phyloP scores from a whole-genome alignment of 2,329 filamentous ascomycete genomes.

The Aspergillus bombycis region DNA sequence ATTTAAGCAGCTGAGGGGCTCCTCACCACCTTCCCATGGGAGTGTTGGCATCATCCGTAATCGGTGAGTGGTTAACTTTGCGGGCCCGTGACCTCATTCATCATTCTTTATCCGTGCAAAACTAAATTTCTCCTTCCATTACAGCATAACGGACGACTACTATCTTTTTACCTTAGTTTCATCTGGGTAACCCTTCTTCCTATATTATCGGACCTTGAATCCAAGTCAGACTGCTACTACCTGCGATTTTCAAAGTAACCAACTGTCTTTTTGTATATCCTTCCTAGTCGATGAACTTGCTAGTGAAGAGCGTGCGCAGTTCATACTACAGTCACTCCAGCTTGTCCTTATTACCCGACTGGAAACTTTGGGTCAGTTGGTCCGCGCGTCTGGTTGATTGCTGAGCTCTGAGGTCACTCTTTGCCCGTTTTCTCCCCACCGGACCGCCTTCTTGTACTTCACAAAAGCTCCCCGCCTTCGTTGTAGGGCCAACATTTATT shows the following conservation, averaged over 20 bases:
- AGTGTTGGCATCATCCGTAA: slow-evolving; percentile 18
- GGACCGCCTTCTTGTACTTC: slow-evolving; percentile 13
- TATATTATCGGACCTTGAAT: background rate
- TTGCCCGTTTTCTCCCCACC: slow-evolving; percentile 9
- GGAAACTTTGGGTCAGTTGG: slow-evolving; percentile 20
- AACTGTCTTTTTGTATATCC: background rate
- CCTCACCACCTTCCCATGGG: background rate
- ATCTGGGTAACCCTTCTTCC: background rate
- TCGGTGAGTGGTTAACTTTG: slow-evolving; percentile 12
- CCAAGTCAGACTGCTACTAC: background rate
- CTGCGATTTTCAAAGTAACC: background rate
- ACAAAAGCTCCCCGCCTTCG: background rate
- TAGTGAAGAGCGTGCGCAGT: slow-evolving; percentile 30
- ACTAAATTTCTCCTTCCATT: background rate
- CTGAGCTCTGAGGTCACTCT: slow-evolving; percentile 24
- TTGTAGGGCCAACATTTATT: background rate
- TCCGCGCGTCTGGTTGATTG: slow-evolving; percentile 16
- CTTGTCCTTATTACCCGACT: slow-evolving; percentile 13
- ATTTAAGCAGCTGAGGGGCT: background rate
- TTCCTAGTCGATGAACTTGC: slow-evolving; percentile 29
- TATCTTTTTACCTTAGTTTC: background rate
- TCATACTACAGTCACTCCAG: slow-evolving; percentile 2
- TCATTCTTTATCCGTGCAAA: slow-evolving; percentile 6
- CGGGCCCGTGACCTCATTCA: slow-evolving; percentile 5
- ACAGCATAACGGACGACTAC: background rate